Base-by-base conservation (phyloP, 1,284 basidiomycete species). In the Marasmius sp. region DNA sequence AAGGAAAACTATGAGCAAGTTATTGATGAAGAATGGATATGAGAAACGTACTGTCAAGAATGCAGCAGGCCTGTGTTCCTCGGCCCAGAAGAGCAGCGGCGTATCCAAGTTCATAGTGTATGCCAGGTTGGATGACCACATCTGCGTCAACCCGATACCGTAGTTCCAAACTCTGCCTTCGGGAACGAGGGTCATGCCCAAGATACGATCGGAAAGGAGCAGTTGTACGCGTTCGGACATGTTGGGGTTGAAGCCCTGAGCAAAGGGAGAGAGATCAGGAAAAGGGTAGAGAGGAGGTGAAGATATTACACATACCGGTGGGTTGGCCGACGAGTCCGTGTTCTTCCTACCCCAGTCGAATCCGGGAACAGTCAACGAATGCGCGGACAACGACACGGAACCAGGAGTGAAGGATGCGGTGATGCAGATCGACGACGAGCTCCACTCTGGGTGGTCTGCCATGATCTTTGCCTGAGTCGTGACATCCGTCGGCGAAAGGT, bases 291-390 rank as follows among this genome's bases (percentile, higher is more conserved):
- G 36, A 45, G 37, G 5, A 27, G 5, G 27, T 22, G 47, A 37
- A 37, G 39, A 52, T 36, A n/a, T 43, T 59, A 52, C 63, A 75
- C 81, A 69, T 68, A 86, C 85, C 5, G 87, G 81, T 68, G 94
- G 91, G 68, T 94, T 94, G 53, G 89, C 84, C n/a, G 92, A 91
- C 50, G 85, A 91, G 71, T 95, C 94, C 66, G 83, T 76, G 70
- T 95, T 95, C 81, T 98, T 98, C 66, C 97, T 83, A 49, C 97
- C 97, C 97, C 97, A 99, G 74, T 99, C 97, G 74, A 99, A 99
- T n/a, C 97, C 97, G 58, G 90, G 84, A 3, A 96, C 89, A 9
- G 91, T 91, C 58, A 99, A 78, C 43, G 88, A 92, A 79, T 98
- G 95, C 0, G 97, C 92, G 48, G 95, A 95, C 47, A 99, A 80